Conservation (phyloP, 805 yeast species). For the Millerago galiae region DNA sequence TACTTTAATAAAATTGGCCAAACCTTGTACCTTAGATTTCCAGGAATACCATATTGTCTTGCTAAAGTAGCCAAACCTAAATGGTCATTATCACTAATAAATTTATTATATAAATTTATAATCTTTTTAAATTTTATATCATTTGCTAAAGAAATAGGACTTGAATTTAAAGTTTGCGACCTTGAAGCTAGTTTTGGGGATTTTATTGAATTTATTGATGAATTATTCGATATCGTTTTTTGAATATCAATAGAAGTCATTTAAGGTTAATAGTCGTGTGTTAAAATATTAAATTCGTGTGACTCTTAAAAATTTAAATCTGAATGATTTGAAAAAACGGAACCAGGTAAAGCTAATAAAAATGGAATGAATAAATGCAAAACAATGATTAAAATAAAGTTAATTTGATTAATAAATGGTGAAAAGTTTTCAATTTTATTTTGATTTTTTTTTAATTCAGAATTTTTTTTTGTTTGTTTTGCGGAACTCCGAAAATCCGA, state of each 20-base stretch:
- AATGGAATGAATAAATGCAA: no score
- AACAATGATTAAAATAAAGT: no score
- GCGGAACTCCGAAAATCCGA: no score
- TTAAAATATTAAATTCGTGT: slow-evolving; percentile 4
- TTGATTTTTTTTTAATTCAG: no score
- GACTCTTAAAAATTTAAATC: slow-evolving; percentile 3
- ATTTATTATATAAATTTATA: slow-evolving; percentile 47
- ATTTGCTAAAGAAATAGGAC: slow-evolving; percentile 9
- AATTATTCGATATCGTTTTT: slow-evolving; percentile 15
- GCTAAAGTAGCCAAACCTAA: slow-evolving; percentile 75
- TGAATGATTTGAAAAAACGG: no score
- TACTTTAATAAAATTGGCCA: slow-evolving; percentile 81
- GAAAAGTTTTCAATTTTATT: no score
- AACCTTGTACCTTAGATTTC: slow-evolving; percentile 63
- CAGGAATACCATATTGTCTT: slow-evolving; percentile 81
- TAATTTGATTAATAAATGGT: no score
- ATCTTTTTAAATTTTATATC: background rate
- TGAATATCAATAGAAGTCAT: slow-evolving; percentile 13
- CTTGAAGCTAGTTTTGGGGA: slow-evolving; percentile 1
- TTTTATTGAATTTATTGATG: slow-evolving; percentile 5
- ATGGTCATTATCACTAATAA: slow-evolving; percentile 54
- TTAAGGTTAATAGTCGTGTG: slow-evolving; percentile 6
- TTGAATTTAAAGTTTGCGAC: slow-evolving; percentile 4
- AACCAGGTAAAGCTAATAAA: no score
- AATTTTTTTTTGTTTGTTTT: no score